Conservation (phyloP, 768 basidiomycete species). For the Candolleomyces eurysporus region DNA sequence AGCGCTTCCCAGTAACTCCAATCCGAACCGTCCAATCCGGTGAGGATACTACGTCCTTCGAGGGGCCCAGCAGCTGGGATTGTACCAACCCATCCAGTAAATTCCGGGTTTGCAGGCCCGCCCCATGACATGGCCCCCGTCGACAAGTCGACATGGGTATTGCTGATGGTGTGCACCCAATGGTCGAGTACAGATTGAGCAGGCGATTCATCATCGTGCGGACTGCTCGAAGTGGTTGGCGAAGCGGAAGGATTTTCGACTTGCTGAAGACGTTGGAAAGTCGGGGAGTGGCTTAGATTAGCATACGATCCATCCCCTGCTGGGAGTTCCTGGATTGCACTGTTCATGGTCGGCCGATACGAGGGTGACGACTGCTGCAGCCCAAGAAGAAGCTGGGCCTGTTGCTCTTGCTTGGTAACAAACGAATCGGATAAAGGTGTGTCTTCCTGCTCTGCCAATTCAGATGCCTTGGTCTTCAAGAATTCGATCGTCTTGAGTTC, state of each 20-base stretch:
- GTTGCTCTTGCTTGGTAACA: conserved; percentile 35
- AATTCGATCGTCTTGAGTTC: conserved; percentile 87
- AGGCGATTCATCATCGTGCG: conserved; percentile 69
- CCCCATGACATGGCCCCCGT: conserved; percentile 59
- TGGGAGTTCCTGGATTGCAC: conserved; percentile 24
- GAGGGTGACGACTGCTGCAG: conserved; percentile 40
- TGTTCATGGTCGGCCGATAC: conserved; percentile 20
- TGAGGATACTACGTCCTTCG: conserved; percentile 41
- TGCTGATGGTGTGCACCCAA: conserved; percentile 81
- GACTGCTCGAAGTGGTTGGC: conserved; percentile 68
- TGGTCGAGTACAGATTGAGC: conserved; percentile 81
- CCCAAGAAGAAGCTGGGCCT: conserved; percentile 50
- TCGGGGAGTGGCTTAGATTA: conserved; percentile 45
- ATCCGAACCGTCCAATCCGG: conserved; percentile 61
- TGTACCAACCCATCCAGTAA: conserved; percentile 56
- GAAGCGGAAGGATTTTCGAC: conserved; percentile 49
- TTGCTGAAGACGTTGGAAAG: conserved; percentile 63
- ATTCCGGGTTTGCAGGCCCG: conserved; percentile 54
- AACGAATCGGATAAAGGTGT: conserved; percentile 22
- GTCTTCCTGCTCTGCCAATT: conserved; percentile 39
- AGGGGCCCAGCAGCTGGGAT: conserved; percentile 38
- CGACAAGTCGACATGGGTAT: conserved; percentile 53
- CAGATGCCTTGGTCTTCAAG: conserved; percentile 65
- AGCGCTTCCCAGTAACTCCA: conserved; percentile 82
- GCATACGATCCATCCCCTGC: conserved; percentile 19